phyloP scores from a whole-genome alignment of 2,329 filamentous ascomycete genomes.

The Fusarium camptoceras region DNA sequence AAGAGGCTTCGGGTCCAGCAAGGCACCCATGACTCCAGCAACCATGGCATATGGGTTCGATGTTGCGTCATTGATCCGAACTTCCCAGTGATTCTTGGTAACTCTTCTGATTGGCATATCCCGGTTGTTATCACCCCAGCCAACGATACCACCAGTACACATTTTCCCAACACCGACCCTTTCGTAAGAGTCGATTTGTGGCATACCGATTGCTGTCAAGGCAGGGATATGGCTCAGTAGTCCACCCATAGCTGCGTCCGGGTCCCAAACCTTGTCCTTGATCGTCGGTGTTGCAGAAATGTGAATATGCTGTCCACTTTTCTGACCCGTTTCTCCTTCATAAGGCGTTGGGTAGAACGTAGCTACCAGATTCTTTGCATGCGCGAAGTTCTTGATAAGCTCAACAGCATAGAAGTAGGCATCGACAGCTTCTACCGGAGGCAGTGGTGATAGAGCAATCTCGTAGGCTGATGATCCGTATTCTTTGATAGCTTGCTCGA shows the following conservation, averaged over 20 bases:
- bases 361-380: not conserved
- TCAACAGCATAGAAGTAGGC: conserved; percentile 2
- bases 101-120: conserved; percentile 22
- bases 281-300: not conserved
- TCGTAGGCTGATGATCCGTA: conserved; percentile 14
- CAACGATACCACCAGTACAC: conserved; percentile 1
- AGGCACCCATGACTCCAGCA: not conserved
- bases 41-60: conserved; percentile 18
- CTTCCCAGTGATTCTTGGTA: conserved; percentile 11
- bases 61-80: conserved; percentile 2
- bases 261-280: not conserved
- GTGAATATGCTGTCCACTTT: conserved; percentile 19
- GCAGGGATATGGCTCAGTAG: conserved; percentile 8
- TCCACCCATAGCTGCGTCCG: not conserved
- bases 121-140: conserved; percentile 14
- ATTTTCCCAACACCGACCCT: not conserved
- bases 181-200: conserved; percentile 11
- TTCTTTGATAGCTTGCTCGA: conserved; percentile 14
- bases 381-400: not conserved
- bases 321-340: not conserved
- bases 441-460: conserved; percentile 1
- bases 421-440: conserved; percentile 7
- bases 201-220: not conserved
- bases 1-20: not conserved
- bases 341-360: conserved; percentile 17